These are phyloP conservation scores for Cryphonectria parasitica DNA, from an alignment of 2,329 filamentous ascomycete genomes.

Conservation along the genomic window DNA sequence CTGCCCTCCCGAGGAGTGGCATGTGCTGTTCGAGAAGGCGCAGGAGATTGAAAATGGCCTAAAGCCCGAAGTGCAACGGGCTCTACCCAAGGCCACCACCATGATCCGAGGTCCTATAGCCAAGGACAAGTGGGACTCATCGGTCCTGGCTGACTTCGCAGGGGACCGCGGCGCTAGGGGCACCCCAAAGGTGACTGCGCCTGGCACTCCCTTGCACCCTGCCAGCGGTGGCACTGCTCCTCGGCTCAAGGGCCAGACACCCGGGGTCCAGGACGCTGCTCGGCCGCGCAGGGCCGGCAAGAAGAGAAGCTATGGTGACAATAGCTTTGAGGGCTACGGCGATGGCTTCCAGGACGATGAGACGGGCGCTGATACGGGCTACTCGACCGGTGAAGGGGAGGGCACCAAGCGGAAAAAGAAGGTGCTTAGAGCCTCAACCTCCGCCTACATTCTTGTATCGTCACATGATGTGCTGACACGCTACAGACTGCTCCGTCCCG, in stretches of 20 bases:
- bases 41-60: constrained; percentile 61
- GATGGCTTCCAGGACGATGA: constrained; percentile 69
- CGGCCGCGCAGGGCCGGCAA: constrained; percentile 69
- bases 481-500: constrained; percentile 49
- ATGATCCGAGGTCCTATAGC: constrained; percentile 63
- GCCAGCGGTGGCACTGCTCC: constrained; percentile 36
- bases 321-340: constrained; percentile 74
- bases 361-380: constrained; percentile 58
- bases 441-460: constrained; percentile 32
- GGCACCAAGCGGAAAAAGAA: constrained; percentile 67
- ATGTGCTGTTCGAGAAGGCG: constrained; percentile 56
- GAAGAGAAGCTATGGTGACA: constrained; percentile 77
- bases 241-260: constrained; percentile 45
- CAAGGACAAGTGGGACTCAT: constrained; percentile 59
- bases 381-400: constrained; percentile 74
- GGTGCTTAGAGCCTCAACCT: constrained; percentile 47
- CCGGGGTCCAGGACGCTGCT: constrained; percentile 48
- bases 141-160: constrained; percentile 61
- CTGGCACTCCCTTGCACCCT: constrained; percentile 54
- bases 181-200: constrained; percentile 53
- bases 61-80: constrained; percentile 46
- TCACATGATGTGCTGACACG: constrained; percentile 45
- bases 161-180: constrained; percentile 47
- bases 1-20: constrained; percentile 61
- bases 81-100: constrained; percentile 55